Evolutionary conservation across 2,329 filamentous ascomycete genomes (phyloP).

Genomic region (Teratosphaeria viscida): DNA sequence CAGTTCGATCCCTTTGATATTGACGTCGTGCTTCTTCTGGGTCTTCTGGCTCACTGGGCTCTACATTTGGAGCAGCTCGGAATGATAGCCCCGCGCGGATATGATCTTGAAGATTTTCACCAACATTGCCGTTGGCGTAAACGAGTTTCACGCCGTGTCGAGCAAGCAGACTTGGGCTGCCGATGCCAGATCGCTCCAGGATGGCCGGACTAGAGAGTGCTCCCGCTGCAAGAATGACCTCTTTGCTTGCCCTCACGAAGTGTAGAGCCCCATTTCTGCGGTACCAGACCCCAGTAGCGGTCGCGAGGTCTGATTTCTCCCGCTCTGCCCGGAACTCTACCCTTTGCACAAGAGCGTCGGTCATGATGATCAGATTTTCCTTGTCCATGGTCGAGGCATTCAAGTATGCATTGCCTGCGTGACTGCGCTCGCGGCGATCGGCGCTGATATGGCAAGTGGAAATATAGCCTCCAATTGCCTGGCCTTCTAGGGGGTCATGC

Average conservation of each 20-base stretch:
- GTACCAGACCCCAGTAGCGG: slow-evolving; percentile 5
- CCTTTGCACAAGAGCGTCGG: slow-evolving; percentile 8
- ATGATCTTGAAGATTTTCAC: slow-evolving; percentile 23
- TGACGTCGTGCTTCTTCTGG: slow-evolving; percentile 4
- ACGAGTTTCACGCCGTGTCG: slow-evolving; percentile 17
- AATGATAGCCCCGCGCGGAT: slow-evolving; percentile 10
- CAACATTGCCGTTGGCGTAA: slow-evolving; percentile 15
- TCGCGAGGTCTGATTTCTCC: not conserved
- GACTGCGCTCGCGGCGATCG: slow-evolving; percentile 10
- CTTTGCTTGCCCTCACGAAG: slow-evolving; percentile 21
- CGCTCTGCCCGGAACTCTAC: slow-evolving; percentile 1
- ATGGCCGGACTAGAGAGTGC: slow-evolving; percentile 47
- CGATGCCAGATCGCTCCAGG: slow-evolving; percentile 51
- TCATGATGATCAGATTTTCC: slow-evolving; percentile 9
- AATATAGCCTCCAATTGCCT: slow-evolving; percentile 32
- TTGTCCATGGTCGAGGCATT: slow-evolving; percentile 6
- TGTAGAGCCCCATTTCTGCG: slow-evolving; percentile 6
- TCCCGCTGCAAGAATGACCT: slow-evolving; percentile 50
- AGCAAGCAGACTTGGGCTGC: slow-evolving; percentile 22
- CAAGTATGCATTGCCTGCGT: slow-evolving; percentile 14
- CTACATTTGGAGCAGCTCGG: slow-evolving; percentile 7
- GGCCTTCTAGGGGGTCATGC: slow-evolving; percentile 32
- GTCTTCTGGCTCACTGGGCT: slow-evolving; percentile 4
- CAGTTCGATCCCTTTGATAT: slow-evolving; percentile 10
- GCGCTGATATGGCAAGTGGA: slow-evolving; percentile 3